These are phyloP conservation scores for Knoxdaviesia capensis DNA, from an alignment of 2,329 filamentous ascomycete genomes.

Conservation along the genomic window DNA sequence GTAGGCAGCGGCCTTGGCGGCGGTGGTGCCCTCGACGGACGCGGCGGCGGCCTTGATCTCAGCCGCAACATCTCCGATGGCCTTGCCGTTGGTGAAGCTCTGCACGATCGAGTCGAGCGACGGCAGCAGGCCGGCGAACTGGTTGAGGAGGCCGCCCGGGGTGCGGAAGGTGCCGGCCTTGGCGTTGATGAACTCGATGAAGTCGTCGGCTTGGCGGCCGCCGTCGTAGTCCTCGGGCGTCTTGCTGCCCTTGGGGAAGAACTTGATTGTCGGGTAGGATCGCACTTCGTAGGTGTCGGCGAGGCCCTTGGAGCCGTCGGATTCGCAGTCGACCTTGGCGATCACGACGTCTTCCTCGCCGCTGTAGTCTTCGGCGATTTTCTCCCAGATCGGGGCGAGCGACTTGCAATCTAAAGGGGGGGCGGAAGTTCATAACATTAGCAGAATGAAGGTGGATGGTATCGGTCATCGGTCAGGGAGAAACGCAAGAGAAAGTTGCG, in stretches of 20 bases:
- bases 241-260: constrained; percentile 71
- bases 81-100: constrained; percentile 45
- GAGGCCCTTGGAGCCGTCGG: constrained; percentile 61
- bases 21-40: constrained; percentile 37
- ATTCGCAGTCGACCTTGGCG: constrained; percentile 90
- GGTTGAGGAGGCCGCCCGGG: constrained; percentile 60
- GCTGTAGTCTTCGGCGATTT: constrained; percentile 61
- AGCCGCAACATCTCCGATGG: constrained; percentile 34
- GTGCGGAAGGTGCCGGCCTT: constrained; percentile 76
- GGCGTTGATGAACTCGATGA: constrained; percentile 69
- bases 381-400: constrained; percentile 80
- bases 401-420: constrained; percentile 68
- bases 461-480: background rate
- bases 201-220: constrained; percentile 53
- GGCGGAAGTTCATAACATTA: background rate
- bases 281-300: constrained; percentile 58
- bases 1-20: constrained; percentile 75
- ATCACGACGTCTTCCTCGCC: constrained; percentile 63
- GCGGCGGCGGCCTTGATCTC: constrained; percentile 56
- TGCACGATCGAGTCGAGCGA: constrained; percentile 56
- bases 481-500: background rate
- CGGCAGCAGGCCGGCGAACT: constrained; percentile 63
- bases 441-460: background rate
- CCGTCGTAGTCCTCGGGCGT: constrained; percentile 52
- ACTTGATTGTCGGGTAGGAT: constrained; percentile 95